A percentile compares a stretch with the other conserved stretches of the same genome.
Conservation (phyloP, 2,329 filamentous ascomycete species). For the Ophiostoma australiae region DNA sequence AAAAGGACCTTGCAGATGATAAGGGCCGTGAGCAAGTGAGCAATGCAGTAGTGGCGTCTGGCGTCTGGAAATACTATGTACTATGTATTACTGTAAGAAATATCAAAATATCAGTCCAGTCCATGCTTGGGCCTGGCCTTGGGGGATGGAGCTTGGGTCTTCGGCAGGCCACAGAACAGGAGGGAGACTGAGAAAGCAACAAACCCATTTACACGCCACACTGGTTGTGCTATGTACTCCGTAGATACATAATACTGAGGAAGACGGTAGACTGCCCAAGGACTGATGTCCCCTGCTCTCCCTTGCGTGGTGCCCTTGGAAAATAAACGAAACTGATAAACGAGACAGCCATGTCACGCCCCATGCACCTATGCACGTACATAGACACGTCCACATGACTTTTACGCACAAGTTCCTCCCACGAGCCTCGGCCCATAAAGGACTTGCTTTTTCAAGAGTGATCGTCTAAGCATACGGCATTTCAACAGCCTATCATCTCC, state of each 20-base stretch:
- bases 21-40: neutral
- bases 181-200: too few species aligned
- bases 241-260: too few species aligned
- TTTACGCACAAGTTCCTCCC: neutral
- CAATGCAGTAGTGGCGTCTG: neutral
- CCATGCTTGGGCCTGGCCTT: too few species aligned
- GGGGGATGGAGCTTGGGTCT: too few species aligned
- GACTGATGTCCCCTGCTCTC: neutral
- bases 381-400: neutral
- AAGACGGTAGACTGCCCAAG: neutral
- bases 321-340: too few species aligned
- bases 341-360: neutral
- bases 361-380: neutral
- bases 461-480: neutral
- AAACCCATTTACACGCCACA: too few species aligned
- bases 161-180: too few species aligned
- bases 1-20: neutral
- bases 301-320: neutral
- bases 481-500: neutral
- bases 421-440: neutral
- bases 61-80: too few species aligned
- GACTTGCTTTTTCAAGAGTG: neutral
- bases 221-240: too few species aligned
- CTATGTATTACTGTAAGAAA: too few species aligned
- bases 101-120: too few species aligned